Conservation (phyloP, 768 basidiomycete genomes). For the Tulasnella calospora region DNA sequence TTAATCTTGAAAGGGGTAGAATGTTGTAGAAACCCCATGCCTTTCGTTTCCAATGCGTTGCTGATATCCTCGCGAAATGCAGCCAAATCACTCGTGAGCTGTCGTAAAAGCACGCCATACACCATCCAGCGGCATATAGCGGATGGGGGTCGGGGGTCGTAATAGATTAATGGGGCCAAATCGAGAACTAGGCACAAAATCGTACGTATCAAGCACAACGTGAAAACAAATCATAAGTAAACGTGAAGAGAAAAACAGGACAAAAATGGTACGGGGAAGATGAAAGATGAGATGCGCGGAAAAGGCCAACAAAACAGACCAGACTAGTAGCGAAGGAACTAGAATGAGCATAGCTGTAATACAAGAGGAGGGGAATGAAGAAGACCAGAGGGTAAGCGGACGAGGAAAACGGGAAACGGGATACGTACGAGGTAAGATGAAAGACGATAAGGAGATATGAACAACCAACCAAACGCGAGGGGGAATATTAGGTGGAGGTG, state of each 20-base stretch:
- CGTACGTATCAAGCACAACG: constrained; percentile 5
- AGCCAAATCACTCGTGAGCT: background rate
- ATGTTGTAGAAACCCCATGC: no score
- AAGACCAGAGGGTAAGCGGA: background rate
- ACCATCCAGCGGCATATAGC: background rate
- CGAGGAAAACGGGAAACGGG: background rate
- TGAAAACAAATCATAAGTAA: constrained; percentile 12
- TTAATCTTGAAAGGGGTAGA: background rate
- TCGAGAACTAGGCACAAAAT: background rate
- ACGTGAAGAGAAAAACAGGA: background rate
- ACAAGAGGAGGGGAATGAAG: background rate
- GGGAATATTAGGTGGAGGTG: background rate
- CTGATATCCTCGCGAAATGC: no score
- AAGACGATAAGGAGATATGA: background rate
- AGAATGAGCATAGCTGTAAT: background rate
- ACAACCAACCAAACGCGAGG: background rate
- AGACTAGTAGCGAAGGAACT: background rate
- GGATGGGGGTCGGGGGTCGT: background rate
- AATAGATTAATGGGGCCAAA: constrained; percentile 2
- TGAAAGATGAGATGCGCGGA: background rate
- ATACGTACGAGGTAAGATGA: background rate
- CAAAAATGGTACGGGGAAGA: background rate
- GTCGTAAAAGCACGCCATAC: background rate
- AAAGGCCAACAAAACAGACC: background rate
- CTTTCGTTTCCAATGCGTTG: no score